phyloP scores from a whole-genome alignment of 169 alveolate genomes.

The Cryptosporidium xiaoi region DNA sequence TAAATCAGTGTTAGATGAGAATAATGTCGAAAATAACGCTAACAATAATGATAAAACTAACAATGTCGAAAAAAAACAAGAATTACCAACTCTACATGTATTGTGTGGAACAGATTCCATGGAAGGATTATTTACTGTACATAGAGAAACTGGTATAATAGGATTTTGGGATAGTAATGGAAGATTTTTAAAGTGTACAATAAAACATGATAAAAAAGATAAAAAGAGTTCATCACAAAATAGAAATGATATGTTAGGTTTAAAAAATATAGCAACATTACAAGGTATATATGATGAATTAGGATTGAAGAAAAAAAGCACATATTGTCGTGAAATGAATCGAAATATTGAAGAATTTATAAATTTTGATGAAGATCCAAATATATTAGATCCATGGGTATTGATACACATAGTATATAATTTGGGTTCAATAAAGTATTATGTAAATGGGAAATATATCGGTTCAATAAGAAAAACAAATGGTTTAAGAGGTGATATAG shows the following conservation, averaged over 20 bases:
- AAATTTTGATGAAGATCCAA: slow-evolving; percentile 54
- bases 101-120: slow-evolving; percentile 68
- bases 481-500: slow-evolving; percentile 71
- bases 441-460: slow-evolving; percentile 48
- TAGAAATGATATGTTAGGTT: slow-evolving; percentile 22
- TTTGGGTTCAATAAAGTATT: slow-evolving; percentile 71
- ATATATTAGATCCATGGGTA: slow-evolving; percentile 70
- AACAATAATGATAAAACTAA: background rate
- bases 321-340: slow-evolving; percentile 43
- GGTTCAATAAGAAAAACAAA: slow-evolving; percentile 66
- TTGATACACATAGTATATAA: slow-evolving; percentile 70
- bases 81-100: slow-evolving; percentile 67
- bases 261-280: slow-evolving; percentile 53
- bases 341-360: slow-evolving; percentile 64
- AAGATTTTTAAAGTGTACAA: slow-evolving; percentile 62
- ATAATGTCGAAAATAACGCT: background rate
- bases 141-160: slow-evolving; percentile 55
- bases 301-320: slow-evolving; percentile 40
- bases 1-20: background rate
- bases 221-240: slow-evolving; percentile 15
- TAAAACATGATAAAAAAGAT: slow-evolving; percentile 12
- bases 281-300: slow-evolving; percentile 46
- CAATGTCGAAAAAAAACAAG: slow-evolving; percentile 25
- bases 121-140: slow-evolving; percentile 72
- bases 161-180: slow-evolving; percentile 76